These are phyloP conservation scores for Curvularia hawaiiensis DNA, from an alignment of 2,329 filamentous ascomycete species.

Conservation along the genomic window DNA sequence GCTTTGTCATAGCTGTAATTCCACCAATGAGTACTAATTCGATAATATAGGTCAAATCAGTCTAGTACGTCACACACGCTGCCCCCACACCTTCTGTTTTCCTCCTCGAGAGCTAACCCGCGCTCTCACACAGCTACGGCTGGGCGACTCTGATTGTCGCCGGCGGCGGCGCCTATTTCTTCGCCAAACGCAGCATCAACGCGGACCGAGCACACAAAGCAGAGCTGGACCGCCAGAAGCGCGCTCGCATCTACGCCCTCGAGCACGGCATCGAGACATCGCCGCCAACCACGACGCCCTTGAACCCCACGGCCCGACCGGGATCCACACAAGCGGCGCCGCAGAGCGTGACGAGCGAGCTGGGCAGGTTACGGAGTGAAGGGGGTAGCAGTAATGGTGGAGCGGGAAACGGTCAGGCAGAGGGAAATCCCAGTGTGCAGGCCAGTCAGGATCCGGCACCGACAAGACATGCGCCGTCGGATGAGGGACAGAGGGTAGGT, in stretches of 20 bases:
- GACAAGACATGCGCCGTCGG: conserved; percentile 78
- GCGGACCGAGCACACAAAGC: conserved; percentile 79
- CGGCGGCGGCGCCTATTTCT: conserved; percentile 91
- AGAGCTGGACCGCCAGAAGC: conserved; percentile 52
- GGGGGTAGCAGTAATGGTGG: conserved; percentile 19
- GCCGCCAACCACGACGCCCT: conserved; percentile 14
- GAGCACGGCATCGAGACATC: conserved; percentile 26
- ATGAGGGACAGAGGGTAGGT: conserved; percentile 66
- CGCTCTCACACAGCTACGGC: conserved; percentile 68
- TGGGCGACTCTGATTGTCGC: conserved; percentile 87
- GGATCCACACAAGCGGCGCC: conserved; percentile 17
- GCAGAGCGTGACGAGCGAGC: conserved; percentile 12
- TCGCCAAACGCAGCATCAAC: conserved; percentile 94
- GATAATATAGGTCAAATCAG: conserved; percentile 58
- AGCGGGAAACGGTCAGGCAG: conserved; percentile 17
- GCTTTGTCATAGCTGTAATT: conserved; percentile 18
- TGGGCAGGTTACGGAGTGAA: conserved; percentile 13
- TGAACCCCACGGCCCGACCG: conserved; percentile 18
- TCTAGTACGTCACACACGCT: conserved; percentile 57
- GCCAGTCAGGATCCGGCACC: conserved; percentile 81
- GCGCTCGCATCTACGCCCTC: conserved; percentile 38
- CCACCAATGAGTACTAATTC: not conserved
- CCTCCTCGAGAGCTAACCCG: conserved; percentile 6
- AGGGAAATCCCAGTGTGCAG: conserved; percentile 70
- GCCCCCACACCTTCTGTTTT: not conserved